Percentiles rank a stretch among this genome's conserved stretches.
Conservation (phyloP, 495 filamentous ascomycete species). For the Hypoxylon perforatum region DNA sequence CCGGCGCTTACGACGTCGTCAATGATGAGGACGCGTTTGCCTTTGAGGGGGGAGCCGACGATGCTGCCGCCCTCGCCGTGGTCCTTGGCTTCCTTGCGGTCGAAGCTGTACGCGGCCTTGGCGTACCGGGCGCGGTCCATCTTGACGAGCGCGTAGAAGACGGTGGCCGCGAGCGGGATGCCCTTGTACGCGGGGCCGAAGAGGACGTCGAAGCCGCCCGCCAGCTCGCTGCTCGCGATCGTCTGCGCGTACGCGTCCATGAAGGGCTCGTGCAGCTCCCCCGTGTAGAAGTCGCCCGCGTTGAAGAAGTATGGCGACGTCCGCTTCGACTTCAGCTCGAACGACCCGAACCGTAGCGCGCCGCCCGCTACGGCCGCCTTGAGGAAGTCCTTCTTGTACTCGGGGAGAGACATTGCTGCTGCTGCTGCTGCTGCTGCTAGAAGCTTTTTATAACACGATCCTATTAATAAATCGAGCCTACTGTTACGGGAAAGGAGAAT, state of each 20-base stretch:
- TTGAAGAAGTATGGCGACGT: conserved; percentile 99
- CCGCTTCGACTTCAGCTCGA: conserved; percentile 90
- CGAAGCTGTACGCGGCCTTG: conserved; percentile 82
- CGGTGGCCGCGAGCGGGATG: conserved; percentile 82
- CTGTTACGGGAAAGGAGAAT: too few species aligned
- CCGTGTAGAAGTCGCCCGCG: conserved; percentile 84
- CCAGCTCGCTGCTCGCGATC: conserved; percentile 59
- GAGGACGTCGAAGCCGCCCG: conserved; percentile 71
- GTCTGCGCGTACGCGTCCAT: conserved; percentile 82
- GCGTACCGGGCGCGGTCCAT: conserved; percentile 67
- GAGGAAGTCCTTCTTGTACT: conserved; percentile 74
- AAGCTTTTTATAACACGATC: too few species aligned
- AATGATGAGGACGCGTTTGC: conserved; percentile 88
- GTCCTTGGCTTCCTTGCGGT: conserved; percentile 93
- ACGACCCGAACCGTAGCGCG: conserved; percentile 89
- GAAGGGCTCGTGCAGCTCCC: conserved; percentile 76
- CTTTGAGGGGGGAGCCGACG: conserved; percentile 84
- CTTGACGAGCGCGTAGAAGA: conserved; percentile 73
- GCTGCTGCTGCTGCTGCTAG: too few species aligned
- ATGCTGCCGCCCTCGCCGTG: conserved; percentile 95
- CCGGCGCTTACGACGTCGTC: conserved; percentile 97
- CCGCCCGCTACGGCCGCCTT: conserved; percentile 74
- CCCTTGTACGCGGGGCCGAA: conserved; percentile 97
- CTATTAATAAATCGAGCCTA: too few species aligned
- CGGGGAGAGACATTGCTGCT: conserved; percentile 62